Conservation (phyloP, 1,284 basidiomycete species). For the Sphagnurus paluster region DNA sequence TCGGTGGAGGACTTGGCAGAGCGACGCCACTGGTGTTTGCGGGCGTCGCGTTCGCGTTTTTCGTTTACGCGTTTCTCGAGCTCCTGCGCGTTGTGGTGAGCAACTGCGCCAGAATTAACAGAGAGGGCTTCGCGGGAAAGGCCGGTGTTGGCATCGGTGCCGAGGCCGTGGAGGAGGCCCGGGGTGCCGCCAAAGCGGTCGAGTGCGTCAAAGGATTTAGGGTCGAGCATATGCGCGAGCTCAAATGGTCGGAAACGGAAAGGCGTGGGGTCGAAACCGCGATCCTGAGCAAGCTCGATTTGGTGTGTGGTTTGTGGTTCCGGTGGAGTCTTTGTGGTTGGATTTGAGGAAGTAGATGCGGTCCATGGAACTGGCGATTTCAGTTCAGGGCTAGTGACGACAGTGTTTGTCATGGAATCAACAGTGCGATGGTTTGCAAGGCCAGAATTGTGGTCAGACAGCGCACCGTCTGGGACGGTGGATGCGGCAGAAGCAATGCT, state of each 20-base stretch:
- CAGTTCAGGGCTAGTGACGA: slow-evolving; percentile 14
- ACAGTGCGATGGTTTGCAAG: slow-evolving; percentile 29
- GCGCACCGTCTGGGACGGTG: slow-evolving; percentile 30
- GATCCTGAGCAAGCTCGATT: slow-evolving; percentile 51
- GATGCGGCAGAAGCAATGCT: slow-evolving; percentile 37
- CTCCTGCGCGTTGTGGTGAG: slow-evolving; percentile 10
- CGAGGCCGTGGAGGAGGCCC: slow-evolving; percentile 73
- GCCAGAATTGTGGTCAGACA: slow-evolving; percentile 28
- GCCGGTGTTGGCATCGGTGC: slow-evolving; percentile 66
- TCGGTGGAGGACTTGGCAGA: slow-evolving; percentile 17
- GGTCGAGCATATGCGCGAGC: slow-evolving; percentile 88
- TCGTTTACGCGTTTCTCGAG: slow-evolving; percentile 7
- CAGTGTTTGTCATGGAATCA: slow-evolving; percentile 36
- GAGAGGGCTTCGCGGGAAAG: slow-evolving; percentile 33
- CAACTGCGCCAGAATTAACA: slow-evolving; percentile 18
- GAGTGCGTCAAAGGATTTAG: slow-evolving; percentile 75
- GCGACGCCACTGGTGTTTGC: slow-evolving; percentile 36
- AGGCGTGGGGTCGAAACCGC: slow-evolving; percentile 67
- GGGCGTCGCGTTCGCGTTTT: slow-evolving; percentile 30
- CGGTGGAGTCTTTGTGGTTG: slow-evolving; percentile 23
- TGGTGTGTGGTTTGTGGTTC: slow-evolving; percentile 34
- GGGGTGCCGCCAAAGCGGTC: slow-evolving; percentile 73
- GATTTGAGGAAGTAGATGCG: neutral
- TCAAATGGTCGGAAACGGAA: slow-evolving; percentile 73
- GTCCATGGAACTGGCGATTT: too few species aligned